Evolutionary conservation across 306 rosid species (phyloP).

Genomic region (Pterocarpus santalinus): DNA sequence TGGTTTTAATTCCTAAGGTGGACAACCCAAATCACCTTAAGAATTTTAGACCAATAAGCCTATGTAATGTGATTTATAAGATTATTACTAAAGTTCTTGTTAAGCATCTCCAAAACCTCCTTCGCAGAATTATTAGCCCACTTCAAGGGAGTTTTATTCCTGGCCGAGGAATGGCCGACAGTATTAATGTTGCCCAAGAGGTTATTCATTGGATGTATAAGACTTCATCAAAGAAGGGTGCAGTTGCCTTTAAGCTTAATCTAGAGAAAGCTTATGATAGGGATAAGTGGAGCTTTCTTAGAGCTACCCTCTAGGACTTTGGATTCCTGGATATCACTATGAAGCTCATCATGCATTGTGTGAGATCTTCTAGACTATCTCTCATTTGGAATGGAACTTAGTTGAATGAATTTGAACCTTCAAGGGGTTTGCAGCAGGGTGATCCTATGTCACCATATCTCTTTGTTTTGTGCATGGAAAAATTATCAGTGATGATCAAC

Average conservation of each 20-base stretch:
- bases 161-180: fast-evolving
- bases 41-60: background rate
- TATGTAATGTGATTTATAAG: background rate
- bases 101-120: too few species aligned
- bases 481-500: background rate
- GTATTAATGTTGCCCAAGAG: background rate
- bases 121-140: background rate
- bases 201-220: too few species aligned
- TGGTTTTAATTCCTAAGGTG: background rate
- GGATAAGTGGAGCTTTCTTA: too few species aligned
- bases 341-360: too few species aligned
- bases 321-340: background rate
- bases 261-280: background rate
- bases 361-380: background rate
- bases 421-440: background rate
- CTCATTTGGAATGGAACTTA: background rate
- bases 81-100: background rate
- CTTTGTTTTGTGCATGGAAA: background rate
- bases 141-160: too few species aligned
- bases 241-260: too few species aligned
- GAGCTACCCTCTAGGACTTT: background rate
- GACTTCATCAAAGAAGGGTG: background rate
- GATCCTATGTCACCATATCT: background rate
- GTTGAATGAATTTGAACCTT: background rate
- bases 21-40: background rate